Evolutionary conservation across 1,139 yeast species (phyloP).

Genomic region (Protomyces arabidopsidicola): DNA sequence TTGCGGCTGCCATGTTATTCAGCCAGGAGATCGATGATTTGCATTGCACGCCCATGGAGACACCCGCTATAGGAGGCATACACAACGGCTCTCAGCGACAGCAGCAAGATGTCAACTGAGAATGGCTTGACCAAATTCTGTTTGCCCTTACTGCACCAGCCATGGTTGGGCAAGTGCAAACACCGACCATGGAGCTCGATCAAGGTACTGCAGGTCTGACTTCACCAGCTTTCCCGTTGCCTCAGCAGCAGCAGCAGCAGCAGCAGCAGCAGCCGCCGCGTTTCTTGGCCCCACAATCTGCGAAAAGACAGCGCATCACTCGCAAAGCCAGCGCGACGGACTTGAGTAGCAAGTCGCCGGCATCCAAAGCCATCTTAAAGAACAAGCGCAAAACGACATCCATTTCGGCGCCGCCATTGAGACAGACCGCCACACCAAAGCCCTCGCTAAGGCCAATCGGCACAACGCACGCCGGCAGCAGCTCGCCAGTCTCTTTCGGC

Average conservation of each 20-base stretch:
- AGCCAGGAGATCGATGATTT: background rate
- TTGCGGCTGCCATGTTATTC: background rate
- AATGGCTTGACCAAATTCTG: conserved; percentile 11
- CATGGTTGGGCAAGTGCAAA: background rate
- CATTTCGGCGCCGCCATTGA: background rate
- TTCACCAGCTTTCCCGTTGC: background rate
- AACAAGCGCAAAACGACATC: background rate
- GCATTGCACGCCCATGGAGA: conserved; percentile 18
- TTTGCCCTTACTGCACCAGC: conserved; percentile 21
- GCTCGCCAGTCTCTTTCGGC: conserved; percentile 5
- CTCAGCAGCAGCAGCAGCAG: background rate
- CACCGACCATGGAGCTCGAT: background rate
- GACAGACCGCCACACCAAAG: background rate
- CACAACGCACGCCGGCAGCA: background rate
- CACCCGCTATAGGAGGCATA: conserved; percentile 25
- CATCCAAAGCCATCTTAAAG: background rate
- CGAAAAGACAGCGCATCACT: background rate
- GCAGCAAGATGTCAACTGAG: conserved; percentile 16
- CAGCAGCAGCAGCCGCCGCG: too few relatives aligned
- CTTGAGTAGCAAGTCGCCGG: background rate
- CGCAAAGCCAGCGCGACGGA: background rate
- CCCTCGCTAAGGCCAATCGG: too few relatives aligned
- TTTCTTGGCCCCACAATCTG: background rate
- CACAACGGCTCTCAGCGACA: conserved; percentile 1
- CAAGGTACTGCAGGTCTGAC: background rate